These are phyloP conservation scores for Suhomyces panamericanus DNA, from an alignment of 1,139 yeast species.

Conservation along the genomic window DNA sequence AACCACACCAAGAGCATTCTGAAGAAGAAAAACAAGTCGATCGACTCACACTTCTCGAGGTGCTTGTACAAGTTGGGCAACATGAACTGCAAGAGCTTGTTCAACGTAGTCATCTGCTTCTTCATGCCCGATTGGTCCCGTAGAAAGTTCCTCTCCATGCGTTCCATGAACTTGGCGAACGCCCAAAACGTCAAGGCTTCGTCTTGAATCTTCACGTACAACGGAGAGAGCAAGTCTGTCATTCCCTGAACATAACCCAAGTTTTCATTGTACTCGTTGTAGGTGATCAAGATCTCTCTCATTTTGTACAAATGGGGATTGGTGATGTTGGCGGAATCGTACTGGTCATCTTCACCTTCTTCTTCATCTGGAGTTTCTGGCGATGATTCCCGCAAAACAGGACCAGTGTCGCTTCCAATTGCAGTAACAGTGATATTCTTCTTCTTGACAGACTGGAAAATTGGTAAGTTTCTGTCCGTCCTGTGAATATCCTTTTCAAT, in stretches of 20 bases:
- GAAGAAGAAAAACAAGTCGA: constrained; percentile 88
- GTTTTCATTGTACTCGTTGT: constrained; percentile 77
- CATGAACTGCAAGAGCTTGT: constrained; percentile 84
- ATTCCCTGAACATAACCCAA: constrained; percentile 97
- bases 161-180: constrained; percentile 82
- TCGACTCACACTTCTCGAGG: constrained; percentile 82
- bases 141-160: constrained; percentile 92
- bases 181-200: constrained; percentile 87
- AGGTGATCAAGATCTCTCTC: constrained; percentile 80
- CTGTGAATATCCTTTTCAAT: constrained; percentile 93
- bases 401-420: constrained; percentile 8
- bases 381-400: constrained; percentile 25
- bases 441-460: constrained; percentile 54
- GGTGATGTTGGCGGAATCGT: constrained; percentile 50
- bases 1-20: constrained; percentile 95
- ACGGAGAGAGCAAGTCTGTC: constrained; percentile 89
- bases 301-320: constrained; percentile 70
- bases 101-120: constrained; percentile 78
- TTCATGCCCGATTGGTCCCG: constrained; percentile 94
- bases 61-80: constrained; percentile 82
- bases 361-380: constrained; percentile 50
- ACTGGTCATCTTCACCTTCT: constrained; percentile 29
- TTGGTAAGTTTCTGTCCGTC: constrained; percentile 75
- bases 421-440: constrained; percentile 12
- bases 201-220: constrained; percentile 75